Evolutionary conservation across 106 monocot genomes (phyloP), one percentile per base, ranked within the genome.

Genomic region (Xerophyta viscosa): DNA sequence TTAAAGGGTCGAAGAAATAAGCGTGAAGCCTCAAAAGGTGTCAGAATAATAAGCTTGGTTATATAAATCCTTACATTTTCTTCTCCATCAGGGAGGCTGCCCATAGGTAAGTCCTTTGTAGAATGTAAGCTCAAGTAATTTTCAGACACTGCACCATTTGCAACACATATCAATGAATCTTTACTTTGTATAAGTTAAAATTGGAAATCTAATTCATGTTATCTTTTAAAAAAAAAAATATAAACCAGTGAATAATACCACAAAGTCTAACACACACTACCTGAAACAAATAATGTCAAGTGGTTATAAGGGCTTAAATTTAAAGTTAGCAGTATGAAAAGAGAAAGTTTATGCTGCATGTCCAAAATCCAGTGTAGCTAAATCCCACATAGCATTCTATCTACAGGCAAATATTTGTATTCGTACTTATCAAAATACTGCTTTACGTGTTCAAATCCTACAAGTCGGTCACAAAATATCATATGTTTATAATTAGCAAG

Each of bases 1-100:
- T n/a, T n/a, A n/a, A n/a, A n/a, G n/a, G n/a, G n/a, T n/a, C n/a
- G n/a, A n/a, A n/a, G 39, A 39, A 39, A 39, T 39, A 39, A 39
- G 39, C 39, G n/a, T n/a, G n/a, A n/a, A 39, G 39, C 2, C 10
- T 7, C 2, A 8, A 2, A 39, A 2, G 6, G 39, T 39, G 6
- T 12, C 6, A 39, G 39, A 8, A 12, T 10, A 10, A 39, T 15
- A 39, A 39, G 15, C 39, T 3, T 10, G 39, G 6, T 33, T 33
- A 39, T 25, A 25, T 27, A 25, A 31, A 39, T 13, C 17, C 66
- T 78, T 26, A 86, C 91, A 61, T 70, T 69, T 58, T 73, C 82
- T 25, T 56, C 61, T 65, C 13, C 79, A 50, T 79, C 75, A 5
- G 24, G 42, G n/a, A 50, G 56, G 46, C 31, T 29, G 61, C n/a